A percentile compares a stretch with the other conserved stretches of the same genome.
Conservation (phyloP, 352 stramenopile genomes). For the Phytopythium mirpurense region DNA sequence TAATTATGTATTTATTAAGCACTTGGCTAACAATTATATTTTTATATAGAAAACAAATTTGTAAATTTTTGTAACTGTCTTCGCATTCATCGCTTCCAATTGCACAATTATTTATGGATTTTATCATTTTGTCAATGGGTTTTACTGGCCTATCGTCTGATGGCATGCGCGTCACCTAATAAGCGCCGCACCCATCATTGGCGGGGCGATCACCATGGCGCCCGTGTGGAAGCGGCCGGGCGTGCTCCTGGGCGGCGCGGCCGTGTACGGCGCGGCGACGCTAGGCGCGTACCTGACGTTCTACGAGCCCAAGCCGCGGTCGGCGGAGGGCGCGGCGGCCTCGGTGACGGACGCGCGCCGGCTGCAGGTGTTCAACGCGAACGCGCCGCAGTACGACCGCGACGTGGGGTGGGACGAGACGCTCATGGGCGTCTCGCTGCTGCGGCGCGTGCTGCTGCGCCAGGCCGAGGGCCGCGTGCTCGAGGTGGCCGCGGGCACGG, state of each 20-base stretch:
- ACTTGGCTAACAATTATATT: too few relatives aligned
- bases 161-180: too few relatives aligned
- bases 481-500: slow-evolving; percentile 94
- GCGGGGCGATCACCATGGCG: slow-evolving; percentile 10
- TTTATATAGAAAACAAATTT: too few relatives aligned
- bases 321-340: slow-evolving; percentile 11
- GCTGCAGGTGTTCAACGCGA: slow-evolving; percentile 61
- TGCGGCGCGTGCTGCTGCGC: slow-evolving; percentile 76
- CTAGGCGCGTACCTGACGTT: slow-evolving; percentile 66
- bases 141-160: too few relatives aligned
- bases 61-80: too few relatives aligned
- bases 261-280: slow-evolving; percentile 51
- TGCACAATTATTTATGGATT: too few relatives aligned
- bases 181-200: not conserved
- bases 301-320: slow-evolving; percentile 49
- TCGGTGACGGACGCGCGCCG: slow-evolving; percentile 43
- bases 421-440: slow-evolving; percentile 72
- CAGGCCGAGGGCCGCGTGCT: slow-evolving; percentile 77
- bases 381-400: slow-evolving; percentile 70
- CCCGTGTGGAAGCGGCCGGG: slow-evolving; percentile 37
- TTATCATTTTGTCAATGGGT: too few relatives aligned
- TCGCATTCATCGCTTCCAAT: too few relatives aligned
- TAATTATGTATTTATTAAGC: too few relatives aligned
- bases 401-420: slow-evolving; percentile 77
- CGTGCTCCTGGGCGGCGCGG: slow-evolving; percentile 46